Percentiles rank a stretch among this genome's conserved stretches.
phyloP scores from a whole-genome alignment of 345 rosid genomes.

The Ceriops zippeliana region DNA sequence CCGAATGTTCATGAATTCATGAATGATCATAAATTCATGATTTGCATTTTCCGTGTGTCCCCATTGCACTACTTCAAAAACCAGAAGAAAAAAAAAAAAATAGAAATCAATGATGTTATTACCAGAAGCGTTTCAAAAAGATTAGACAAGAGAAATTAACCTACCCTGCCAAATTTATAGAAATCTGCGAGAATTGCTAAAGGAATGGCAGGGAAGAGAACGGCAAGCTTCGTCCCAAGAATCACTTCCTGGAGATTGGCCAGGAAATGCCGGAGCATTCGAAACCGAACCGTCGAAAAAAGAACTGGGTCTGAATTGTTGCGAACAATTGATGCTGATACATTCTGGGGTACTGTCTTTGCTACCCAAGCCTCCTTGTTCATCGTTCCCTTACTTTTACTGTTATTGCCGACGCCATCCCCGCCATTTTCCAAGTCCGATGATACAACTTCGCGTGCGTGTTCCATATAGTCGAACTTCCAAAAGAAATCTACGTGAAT shows the following conservation, averaged over 20 bases:
- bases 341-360: constrained; percentile 25
- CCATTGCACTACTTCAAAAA: too few species aligned
- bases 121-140: background rate
- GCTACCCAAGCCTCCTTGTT: constrained; percentile 10
- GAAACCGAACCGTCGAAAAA: constrained; percentile 29
- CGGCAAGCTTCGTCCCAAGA: constrained; percentile 47
- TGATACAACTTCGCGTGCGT: background rate
- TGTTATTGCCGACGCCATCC: too few species aligned
- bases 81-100: too few species aligned
- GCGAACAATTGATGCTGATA: constrained; percentile 29
- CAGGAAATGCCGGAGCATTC: constrained; percentile 24
- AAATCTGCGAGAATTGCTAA: constrained; percentile 43
- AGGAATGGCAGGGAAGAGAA: constrained; percentile 54
- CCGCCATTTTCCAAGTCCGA: constrained; percentile 21
- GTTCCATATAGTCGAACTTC: background rate
- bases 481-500: background rate
- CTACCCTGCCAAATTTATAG: constrained; percentile 41
- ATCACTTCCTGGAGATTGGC: constrained; percentile 41
- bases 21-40: too few species aligned
- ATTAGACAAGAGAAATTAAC: background rate
- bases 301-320: constrained; percentile 40
- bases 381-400: background rate
- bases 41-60: too few species aligned
- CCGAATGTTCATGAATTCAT: too few species aligned
- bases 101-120: background rate